These are phyloP conservation scores for Saccharomyces mikatae DNA, from an alignment of 805 yeast genomes.

Conservation along the genomic window DNA sequence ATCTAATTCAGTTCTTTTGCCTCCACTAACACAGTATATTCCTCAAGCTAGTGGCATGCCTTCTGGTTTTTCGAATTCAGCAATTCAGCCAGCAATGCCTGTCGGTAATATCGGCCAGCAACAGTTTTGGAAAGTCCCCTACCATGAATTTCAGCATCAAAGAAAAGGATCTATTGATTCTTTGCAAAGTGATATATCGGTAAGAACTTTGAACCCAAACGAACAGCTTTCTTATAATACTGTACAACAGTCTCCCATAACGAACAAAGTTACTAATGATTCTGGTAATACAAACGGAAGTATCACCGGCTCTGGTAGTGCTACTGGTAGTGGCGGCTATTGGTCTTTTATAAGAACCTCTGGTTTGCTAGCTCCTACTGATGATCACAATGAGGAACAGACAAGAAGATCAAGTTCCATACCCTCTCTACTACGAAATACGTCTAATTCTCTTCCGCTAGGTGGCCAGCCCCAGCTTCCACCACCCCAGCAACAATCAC, in stretches of 20 bases:
- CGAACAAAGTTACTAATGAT: slow-evolving; percentile 1
- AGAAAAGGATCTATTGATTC: slow-evolving; percentile 29
- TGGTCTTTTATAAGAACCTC: slow-evolving; percentile 19
- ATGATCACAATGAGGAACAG: slow-evolving; percentile 12
- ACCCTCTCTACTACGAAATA: slow-evolving; percentile 21
- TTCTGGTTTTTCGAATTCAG: neutral
- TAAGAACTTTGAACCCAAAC: slow-evolving; percentile 13
- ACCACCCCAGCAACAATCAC: slow-evolving; percentile 6
- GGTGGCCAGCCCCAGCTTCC: slow-evolving; percentile 14
- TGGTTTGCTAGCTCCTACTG: slow-evolving; percentile 6
- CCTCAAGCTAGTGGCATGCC: slow-evolving; percentile 7
- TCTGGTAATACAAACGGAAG: slow-evolving; percentile 2
- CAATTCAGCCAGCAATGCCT: neutral
- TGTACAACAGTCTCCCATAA: slow-evolving; percentile 1
- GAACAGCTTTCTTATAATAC: slow-evolving; percentile 16
- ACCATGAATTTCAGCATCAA: slow-evolving; percentile 27
- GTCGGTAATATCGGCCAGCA: slow-evolving; percentile 16
- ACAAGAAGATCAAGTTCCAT: slow-evolving; percentile 23
- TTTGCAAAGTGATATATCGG: slow-evolving; percentile 23
- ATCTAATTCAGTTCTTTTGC: slow-evolving; percentile 20
- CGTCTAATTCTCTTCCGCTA: slow-evolving; percentile 12
- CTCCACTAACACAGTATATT: slow-evolving; percentile 28
- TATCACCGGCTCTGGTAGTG: slow-evolving; percentile 3
- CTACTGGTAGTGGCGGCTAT: slow-evolving; percentile 8
- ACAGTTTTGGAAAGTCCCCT: slow-evolving; percentile 33